Evolutionary conservation across 2,329 filamentous ascomycete genomes (phyloP).

Genomic region (Arthroderma sp.): DNA sequence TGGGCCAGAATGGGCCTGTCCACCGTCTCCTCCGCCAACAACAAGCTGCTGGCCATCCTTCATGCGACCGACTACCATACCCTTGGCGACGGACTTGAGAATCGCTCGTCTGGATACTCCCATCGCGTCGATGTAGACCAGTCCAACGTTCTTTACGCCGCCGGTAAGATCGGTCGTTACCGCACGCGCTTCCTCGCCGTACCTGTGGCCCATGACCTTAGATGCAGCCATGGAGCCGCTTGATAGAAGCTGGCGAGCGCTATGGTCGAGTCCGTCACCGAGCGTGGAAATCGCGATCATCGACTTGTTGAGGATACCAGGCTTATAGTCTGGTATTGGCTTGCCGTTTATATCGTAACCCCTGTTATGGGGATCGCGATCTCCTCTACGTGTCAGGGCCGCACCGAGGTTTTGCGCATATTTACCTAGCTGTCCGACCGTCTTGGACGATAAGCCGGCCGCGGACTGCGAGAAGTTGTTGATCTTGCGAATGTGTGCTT

Average conservation of each 20-base stretch:
- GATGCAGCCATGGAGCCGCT: constrained; percentile 67
- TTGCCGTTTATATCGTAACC: constrained; percentile 61
- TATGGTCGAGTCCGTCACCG: constrained; percentile 83
- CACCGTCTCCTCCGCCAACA: constrained; percentile 37
- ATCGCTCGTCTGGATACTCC: constrained; percentile 82
- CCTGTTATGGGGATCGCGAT: constrained; percentile 39
- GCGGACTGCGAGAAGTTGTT: constrained; percentile 74
- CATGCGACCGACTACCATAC: constrained; percentile 55
- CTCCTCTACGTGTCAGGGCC: constrained; percentile 52
- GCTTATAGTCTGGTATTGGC: constrained; percentile 57
- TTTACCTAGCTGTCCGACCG: constrained; percentile 69
- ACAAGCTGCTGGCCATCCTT: constrained; percentile 38
- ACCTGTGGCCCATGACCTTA: constrained; percentile 77
- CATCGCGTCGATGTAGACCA: constrained; percentile 94
- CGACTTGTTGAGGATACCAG: constrained; percentile 85
- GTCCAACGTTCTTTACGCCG: constrained; percentile 87
- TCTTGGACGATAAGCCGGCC: constrained; percentile 69
- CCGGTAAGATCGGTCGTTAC: constrained; percentile 65
- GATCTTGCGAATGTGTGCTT: constrained; percentile 74
- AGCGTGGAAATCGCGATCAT: constrained; percentile 94
- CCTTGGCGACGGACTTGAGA: constrained; percentile 89
- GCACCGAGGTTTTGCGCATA: constrained; percentile 87
- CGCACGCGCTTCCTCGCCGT: constrained; percentile 71
- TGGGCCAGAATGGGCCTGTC: constrained; percentile 15
- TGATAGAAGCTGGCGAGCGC: constrained; percentile 63